Base-by-base conservation (phyloP, 371 early-diverging fungal genomes). In the Lichtheimia hyalospora region DNA sequence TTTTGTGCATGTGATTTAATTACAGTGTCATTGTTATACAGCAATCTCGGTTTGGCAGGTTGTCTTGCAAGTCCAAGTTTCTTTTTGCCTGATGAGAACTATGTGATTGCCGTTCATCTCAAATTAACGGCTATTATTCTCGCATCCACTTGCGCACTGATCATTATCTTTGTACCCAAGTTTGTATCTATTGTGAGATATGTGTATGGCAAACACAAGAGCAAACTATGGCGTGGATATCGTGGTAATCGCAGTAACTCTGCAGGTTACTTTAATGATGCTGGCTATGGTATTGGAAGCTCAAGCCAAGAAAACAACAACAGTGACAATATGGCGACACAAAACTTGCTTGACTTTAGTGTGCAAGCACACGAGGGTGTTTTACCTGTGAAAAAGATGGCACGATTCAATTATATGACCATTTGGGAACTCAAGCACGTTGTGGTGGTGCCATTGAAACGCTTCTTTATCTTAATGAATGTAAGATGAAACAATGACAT, bases 401-500 rank as follows among this genome's bases (percentile, higher is more conserved):
- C 65, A 3, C 55, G 64, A n/a, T 67, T 67, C 52, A 63, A 63
- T n/a, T 69, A 70, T 41, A 65, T 78, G 51, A 68, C 75, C 2
- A 74, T 78, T 21, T 78, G 79, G 79, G 71, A 73, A 46, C 58
- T 78, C n/a, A 68, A 73, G n/a, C 70, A 67, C 18, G 54, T 78
- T 16, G 60, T 73, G 0, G 62, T 78, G 27, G 68, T 78, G 15
- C 78, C 78, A 0, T 34, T 60, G 34, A 73, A 69, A 40, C 66
- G 60, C 5, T 69, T 60, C 34, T 78, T 78, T 61, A 48, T 78
- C 3, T 40, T 78, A 15, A 57, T 73, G 56, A 58, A 64, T 27
- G 78, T 75, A 68, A 71, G 75, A 54, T n/a, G n/a, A n/a, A n/a
- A n/a, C n/a, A n/a, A 15, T 21, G 24, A 3, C 16, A n/a, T 48